Evolutionary conservation across 805 yeast genomes (phyloP).

Genomic region (Clavispora vitiphila): DNA sequence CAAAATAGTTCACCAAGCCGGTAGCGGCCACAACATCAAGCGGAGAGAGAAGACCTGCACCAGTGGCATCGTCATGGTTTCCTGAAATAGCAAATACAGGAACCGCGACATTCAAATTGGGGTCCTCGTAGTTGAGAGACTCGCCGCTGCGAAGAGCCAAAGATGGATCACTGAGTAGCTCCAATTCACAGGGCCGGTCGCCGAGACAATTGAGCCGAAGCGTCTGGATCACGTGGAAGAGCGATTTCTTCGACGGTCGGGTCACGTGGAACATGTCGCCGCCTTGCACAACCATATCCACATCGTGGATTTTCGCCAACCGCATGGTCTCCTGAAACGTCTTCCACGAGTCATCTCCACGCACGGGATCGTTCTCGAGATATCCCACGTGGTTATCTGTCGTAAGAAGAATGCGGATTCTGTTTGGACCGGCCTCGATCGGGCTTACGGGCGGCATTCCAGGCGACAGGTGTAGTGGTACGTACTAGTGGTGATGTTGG

Average conservation of each 20-base stretch:
- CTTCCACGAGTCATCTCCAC: constrained; percentile 85
- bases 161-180: constrained; percentile 74
- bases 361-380: constrained; percentile 80
- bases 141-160: constrained; percentile 57
- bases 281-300: constrained; percentile 83
- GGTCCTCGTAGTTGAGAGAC: constrained; percentile 83
- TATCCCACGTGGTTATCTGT: constrained; percentile 97
- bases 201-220: constrained; percentile 73
- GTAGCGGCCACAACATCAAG: constrained; percentile 76
- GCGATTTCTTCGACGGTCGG: constrained; percentile 80
- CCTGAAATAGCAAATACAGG: constrained; percentile 94
- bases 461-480: neutral
- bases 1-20: constrained; percentile 87
- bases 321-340: constrained; percentile 81
- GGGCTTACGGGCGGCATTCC: constrained; percentile 36
- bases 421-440: constrained; percentile 53
- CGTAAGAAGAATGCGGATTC: constrained; percentile 74
- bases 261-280: constrained; percentile 93
- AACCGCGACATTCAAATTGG: constrained; percentile 79
- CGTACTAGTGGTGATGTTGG: neutral
- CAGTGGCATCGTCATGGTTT: constrained; percentile 95
- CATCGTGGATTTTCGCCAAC: constrained; percentile 65
- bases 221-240: constrained; percentile 75
- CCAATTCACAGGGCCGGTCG: constrained; percentile 81
- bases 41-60: constrained; percentile 76